These are phyloP conservation scores for Curvularia sp. DNA, from an alignment of 2,329 filamentous ascomycete species.

Conservation along the genomic window DNA sequence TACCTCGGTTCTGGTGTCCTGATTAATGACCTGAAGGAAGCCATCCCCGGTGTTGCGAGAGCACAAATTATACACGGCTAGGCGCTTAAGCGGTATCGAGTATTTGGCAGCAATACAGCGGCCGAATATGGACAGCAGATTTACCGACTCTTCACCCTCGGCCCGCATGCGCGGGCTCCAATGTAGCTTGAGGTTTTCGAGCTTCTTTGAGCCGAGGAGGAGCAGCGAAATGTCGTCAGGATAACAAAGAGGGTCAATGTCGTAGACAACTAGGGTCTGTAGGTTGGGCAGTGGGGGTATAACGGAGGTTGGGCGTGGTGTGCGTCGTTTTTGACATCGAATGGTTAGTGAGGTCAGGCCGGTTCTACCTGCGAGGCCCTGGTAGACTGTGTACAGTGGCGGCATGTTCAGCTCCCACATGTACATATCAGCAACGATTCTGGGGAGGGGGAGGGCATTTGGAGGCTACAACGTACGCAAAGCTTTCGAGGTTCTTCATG, in stretches of 20 bases:
- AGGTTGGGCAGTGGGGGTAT: conserved; percentile 66
- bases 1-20: conserved; percentile 55
- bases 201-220: conserved; percentile 60
- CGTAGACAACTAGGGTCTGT: conserved; percentile 60
- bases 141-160: conserved; percentile 64
- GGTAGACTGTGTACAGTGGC: conserved; percentile 65
- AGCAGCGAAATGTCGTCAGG: conserved; percentile 68
- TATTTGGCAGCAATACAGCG: conserved; percentile 59
- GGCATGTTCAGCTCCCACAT: conserved; percentile 69
- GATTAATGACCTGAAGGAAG: conserved; percentile 56
- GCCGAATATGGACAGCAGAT: conserved; percentile 63
- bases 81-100: conserved; percentile 57
- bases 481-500: conserved; percentile 63
- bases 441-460: not conserved
- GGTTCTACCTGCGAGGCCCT: conserved; percentile 59
- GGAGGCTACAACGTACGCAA: conserved; percentile 53
- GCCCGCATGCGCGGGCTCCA: conserved; percentile 69
- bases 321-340: conserved; percentile 62
- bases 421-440: conserved; percentile 24
- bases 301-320: conserved; percentile 63
- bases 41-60: conserved; percentile 58
- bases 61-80: conserved; percentile 66
- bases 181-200: conserved; percentile 64
- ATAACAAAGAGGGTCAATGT: conserved; percentile 70
- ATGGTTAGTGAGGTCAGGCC: conserved; percentile 63